Conservation (phyloP, 108 stramenopile genomes). For the Mediolabrus comicus region DNA sequence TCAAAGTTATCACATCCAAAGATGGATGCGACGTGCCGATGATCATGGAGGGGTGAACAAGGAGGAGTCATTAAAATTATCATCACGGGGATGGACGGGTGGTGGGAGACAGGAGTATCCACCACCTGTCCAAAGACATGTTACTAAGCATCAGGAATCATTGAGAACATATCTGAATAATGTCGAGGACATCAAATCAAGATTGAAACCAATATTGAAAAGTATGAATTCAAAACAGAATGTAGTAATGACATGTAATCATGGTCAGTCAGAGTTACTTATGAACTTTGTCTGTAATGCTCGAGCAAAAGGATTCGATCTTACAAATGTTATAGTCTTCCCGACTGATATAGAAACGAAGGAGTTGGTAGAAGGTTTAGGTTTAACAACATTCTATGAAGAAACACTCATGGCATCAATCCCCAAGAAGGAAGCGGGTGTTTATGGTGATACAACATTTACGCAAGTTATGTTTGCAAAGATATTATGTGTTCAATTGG, state of each 20-base stretch:
- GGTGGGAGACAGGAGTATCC: constrained; percentile 27
- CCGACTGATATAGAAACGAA: constrained; percentile 49
- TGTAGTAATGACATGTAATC: constrained; percentile 40
- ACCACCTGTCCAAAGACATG: constrained; percentile 7
- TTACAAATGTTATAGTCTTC: constrained; percentile 44
- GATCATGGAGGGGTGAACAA: neutral
- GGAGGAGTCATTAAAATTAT: constrained; percentile 10
- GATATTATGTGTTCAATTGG: constrained; percentile 32
- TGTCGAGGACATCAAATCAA: constrained; percentile 6
- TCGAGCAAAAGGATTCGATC: constrained; percentile 34
- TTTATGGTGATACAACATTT: constrained; percentile 74
- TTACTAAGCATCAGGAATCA: constrained; percentile 10
- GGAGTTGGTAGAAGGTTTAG: constrained; percentile 44
- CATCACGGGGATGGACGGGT: constrained; percentile 32
- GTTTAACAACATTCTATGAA: constrained; percentile 45
- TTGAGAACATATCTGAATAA: constrained; percentile 31
- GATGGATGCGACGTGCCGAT: constrained; percentile 11
- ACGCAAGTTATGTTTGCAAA: constrained; percentile 88
- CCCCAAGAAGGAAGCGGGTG: constrained; percentile 49
- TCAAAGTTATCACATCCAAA: constrained; percentile 16
- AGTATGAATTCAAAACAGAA: constrained; percentile 20
- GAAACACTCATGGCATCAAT: constrained; percentile 45
- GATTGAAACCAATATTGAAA: constrained; percentile 12
- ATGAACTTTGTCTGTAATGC: constrained; percentile 50
- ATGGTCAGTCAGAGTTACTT: constrained; percentile 42